Percentiles rank a stretch among this genome's conserved stretches.
Conservation (phyloP, 305 asterid genomes). For the Nicotiana rustica region DNA sequence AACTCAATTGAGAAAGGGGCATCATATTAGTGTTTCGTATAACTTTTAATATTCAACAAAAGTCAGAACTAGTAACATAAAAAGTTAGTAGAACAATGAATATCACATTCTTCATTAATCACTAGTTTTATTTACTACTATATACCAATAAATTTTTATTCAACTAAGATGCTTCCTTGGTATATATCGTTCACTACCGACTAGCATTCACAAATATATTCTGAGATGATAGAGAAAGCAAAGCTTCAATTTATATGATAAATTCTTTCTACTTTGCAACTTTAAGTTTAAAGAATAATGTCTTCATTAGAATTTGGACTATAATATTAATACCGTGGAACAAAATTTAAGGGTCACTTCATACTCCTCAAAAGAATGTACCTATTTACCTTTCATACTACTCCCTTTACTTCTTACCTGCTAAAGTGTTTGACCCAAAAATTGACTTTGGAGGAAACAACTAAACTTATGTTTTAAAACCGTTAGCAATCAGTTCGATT, state of each 20-base stretch:
- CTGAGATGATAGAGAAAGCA: not conserved
- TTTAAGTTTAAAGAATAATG: too few species aligned
- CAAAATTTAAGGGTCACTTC: too few species aligned
- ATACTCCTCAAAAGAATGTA: too few species aligned
- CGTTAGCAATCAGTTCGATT: too few species aligned
- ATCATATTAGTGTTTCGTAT: not conserved
- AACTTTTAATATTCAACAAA: not conserved
- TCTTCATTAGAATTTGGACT: too few species aligned
- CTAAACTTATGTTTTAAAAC: too few species aligned
- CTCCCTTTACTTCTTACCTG: not conserved
- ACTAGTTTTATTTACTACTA: not conserved
- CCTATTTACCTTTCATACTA: not conserved
- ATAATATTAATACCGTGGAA: too few species aligned
- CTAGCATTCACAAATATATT: not conserved
- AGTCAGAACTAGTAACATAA: not conserved
- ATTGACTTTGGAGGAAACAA: too few species aligned
- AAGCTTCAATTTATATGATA: not conserved
- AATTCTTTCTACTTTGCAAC: too few species aligned
- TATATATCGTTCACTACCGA: not conserved
- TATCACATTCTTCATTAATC: not conserved
- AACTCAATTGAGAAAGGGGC: not conserved
- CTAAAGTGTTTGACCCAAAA: too few species aligned
- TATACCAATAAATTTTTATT: not conserved
- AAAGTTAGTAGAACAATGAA: not conserved
- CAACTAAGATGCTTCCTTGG: not conserved